Conservation (phyloP, 148 eudicot species). For the Drosera capensis region DNA sequence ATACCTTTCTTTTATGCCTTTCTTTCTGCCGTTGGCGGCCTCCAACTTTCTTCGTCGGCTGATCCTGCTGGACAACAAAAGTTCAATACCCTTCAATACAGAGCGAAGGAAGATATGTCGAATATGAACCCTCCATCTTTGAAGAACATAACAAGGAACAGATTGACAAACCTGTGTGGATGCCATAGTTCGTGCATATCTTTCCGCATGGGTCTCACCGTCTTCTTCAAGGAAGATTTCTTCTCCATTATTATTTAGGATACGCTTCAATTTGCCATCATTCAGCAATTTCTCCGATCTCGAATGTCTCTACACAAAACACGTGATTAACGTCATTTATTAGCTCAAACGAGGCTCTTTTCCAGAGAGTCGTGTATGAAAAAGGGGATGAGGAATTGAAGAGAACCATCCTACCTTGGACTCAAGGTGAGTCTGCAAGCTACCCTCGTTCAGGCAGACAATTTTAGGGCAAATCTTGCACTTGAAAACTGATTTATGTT, state of each 20-base stretch:
- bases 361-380: neutral
- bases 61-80: slow-evolving; percentile 7
- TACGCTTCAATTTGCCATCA: slow-evolving; percentile 68
- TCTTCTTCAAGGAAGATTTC: slow-evolving; percentile 43
- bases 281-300: slow-evolving; percentile 61
- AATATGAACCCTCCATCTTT: neutral
- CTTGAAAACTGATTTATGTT: slow-evolving; percentile 70
- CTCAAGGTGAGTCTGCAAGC: slow-evolving; percentile 52
- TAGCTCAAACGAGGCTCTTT: neutral
- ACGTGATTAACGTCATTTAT: neutral
- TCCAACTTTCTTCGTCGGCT: slow-evolving; percentile 31
- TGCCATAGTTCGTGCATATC: slow-evolving; percentile 49
- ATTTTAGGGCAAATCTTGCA: slow-evolving; percentile 89
- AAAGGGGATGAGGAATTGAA: neutral
- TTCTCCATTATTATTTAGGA: slow-evolving; percentile 76
- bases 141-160: neutral
- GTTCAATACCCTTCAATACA: no score
- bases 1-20: slow-evolving; percentile 46
- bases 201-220: slow-evolving; percentile 64
- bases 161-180: slow-evolving; percentile 40
- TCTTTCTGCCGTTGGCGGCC: slow-evolving; percentile 62
- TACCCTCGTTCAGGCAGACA: slow-evolving; percentile 77
- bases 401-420: slow-evolving; percentile 45
- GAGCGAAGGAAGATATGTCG: neutral
- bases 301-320: slow-evolving; percentile 48